Conservation (phyloP, 306 rosid genomes). For the Glycine latifolia region DNA sequence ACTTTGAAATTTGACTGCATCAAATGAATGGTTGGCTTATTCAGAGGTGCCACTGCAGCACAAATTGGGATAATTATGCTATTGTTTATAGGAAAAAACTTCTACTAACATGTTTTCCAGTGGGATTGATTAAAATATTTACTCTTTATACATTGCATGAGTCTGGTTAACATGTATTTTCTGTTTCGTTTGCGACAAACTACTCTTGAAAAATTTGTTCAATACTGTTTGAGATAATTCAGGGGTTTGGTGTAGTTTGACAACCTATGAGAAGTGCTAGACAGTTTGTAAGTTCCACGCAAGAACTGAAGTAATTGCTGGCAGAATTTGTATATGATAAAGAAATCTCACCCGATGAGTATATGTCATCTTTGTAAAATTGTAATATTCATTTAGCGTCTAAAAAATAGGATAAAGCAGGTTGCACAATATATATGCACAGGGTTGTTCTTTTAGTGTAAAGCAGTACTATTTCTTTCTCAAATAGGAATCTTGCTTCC, state of each 20-base stretch:
- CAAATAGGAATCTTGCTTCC: conserved; percentile 4
- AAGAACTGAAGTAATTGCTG: background rate
- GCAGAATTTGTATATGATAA: conserved; percentile 11
- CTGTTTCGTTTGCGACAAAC: background rate
- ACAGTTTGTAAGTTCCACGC: background rate
- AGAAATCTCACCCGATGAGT: conserved; percentile 18
- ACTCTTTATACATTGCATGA: background rate
- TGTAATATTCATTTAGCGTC: conserved; percentile 18
- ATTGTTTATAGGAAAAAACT: background rate
- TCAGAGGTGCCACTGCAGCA: background rate
- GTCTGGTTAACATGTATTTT: conserved; percentile 8
- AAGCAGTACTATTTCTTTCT: conserved; percentile 30
- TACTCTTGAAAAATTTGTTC: background rate
- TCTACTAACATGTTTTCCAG: conserved; percentile 2
- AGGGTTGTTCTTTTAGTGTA: background rate
- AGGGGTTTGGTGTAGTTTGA: conserved; percentile 14
- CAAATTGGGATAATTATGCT: background rate
- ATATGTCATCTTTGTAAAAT: background rate
- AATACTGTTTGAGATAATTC: conserved; percentile 15
- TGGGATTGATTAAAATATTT: background rate
- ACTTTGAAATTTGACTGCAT: conserved; percentile 1
- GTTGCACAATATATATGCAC: conserved; percentile 18
- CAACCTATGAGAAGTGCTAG: background rate
- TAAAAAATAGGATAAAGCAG: background rate
- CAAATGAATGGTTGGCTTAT: conserved; percentile 22